A percentile compares a stretch with the other conserved stretches of the same genome.
Evolutionary conservation across 2,329 filamentous ascomycete genomes (phyloP).

Genomic region (Aspergillus sclerotialis): DNA sequence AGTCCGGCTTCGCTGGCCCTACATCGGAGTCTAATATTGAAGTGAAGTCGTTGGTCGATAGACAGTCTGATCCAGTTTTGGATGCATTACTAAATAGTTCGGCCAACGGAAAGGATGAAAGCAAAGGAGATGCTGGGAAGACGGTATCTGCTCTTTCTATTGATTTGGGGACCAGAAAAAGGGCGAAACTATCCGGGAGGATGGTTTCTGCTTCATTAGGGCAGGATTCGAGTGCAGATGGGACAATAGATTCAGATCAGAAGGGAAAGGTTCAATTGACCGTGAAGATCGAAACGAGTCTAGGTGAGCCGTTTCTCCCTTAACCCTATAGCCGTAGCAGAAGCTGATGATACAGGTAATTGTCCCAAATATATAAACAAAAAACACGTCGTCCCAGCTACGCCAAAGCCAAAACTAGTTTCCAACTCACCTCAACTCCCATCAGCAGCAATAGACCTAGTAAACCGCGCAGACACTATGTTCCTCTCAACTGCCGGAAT

Average conservation of each 20-base stretch:
- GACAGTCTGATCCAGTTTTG: slow-evolving; percentile 62
- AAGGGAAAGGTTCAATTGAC: slow-evolving; percentile 60
- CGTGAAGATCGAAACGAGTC: slow-evolving; percentile 61
- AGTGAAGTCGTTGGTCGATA: slow-evolving; percentile 55
- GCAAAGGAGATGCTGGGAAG: slow-evolving; percentile 29
- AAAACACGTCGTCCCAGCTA: slow-evolving; percentile 54
- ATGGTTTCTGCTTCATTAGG: slow-evolving; percentile 58
- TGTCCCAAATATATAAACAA: slow-evolving; percentile 84
- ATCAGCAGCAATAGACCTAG: slow-evolving; percentile 49
- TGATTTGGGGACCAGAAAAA: slow-evolving; percentile 59
- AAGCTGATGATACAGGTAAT: slow-evolving; percentile 48
- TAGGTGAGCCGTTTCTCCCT: slow-evolving; percentile 40
- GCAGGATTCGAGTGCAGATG: slow-evolving; percentile 12
- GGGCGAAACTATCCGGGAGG: slow-evolving; percentile 66
- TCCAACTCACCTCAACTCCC: slow-evolving; percentile 45
- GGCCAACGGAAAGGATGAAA: slow-evolving; percentile 36
- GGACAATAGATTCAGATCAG: slow-evolving; percentile 26
- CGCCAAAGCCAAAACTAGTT: slow-evolving; percentile 48
- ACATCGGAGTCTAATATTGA: slow-evolving; percentile 59
- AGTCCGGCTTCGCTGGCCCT: slow-evolving; percentile 58
- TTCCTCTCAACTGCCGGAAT: slow-evolving; percentile 62
- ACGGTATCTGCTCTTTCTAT: slow-evolving; percentile 58
- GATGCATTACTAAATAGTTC: slow-evolving; percentile 50
- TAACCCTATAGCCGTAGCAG: background rate
- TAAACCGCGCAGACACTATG: slow-evolving; percentile 64